Evolutionary conservation across 2,329 filamentous ascomycete species (phyloP).

Genomic region (Sporothrix inflata): DNA sequence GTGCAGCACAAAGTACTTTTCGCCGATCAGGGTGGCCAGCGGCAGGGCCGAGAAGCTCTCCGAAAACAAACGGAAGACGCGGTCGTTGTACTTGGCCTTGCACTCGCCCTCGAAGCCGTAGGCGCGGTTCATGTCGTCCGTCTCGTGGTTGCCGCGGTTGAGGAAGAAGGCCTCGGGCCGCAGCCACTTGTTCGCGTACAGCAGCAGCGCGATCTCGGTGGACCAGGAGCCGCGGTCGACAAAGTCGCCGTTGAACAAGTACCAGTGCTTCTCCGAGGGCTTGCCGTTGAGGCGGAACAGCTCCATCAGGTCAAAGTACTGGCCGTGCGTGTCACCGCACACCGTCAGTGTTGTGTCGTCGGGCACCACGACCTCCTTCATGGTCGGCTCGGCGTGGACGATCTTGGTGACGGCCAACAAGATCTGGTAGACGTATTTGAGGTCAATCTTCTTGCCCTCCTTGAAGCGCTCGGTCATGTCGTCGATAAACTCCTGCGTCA

Average conservation of each 20-base stretch:
- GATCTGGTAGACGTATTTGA: constrained; percentile 98
- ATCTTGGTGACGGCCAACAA: constrained; percentile 87
- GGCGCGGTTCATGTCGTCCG: constrained; percentile 98
- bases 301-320: constrained; percentile 97
- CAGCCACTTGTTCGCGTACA: constrained; percentile 98
- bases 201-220: constrained; percentile 87
- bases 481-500: constrained; percentile 96
- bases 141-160: constrained; percentile 98
- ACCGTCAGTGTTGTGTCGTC: constrained; percentile 82
- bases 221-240: constrained; percentile 98
- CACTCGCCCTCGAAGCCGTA: constrained; percentile 99
- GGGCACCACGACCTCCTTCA: constrained; percentile 89
- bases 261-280: constrained; percentile 84
- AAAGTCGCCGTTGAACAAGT: constrained; percentile 98
- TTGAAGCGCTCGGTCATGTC: constrained; percentile 98
- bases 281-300: constrained; percentile 90
- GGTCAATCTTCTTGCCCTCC: constrained; percentile 90
- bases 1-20: constrained; percentile 89
- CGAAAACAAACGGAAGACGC: constrained; percentile 92
- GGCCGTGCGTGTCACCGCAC: constrained; percentile 95
- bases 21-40: constrained; percentile 86
- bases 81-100: constrained; percentile 96
- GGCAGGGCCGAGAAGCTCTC: constrained; percentile 96
- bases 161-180: constrained; percentile 87
- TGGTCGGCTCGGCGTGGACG: constrained; percentile 89